Base-by-base conservation (phyloP, 1,284 basidiomycete species). In the Cutaneotrichosporon sp. region DNA sequence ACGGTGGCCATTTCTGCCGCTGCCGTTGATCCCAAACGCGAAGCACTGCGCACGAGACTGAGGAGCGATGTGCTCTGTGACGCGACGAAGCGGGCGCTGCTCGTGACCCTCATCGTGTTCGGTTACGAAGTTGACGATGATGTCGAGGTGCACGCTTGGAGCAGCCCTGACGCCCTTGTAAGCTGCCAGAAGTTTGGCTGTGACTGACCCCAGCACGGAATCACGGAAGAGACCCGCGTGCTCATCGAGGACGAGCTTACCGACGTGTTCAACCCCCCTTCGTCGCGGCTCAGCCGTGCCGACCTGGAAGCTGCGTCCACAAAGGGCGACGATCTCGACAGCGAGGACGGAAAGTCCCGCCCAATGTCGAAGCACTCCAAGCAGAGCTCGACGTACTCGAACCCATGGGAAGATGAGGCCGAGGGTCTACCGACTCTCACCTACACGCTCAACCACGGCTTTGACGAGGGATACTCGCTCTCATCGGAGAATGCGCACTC, bases 241-340 rank as follows among this genome's bases (percentile, higher is more conserved):
- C 55, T 71, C 31, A 61, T 72, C 19, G 68, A 72, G 41, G 60
- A 66, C 19, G 70, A 71, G 49, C 66, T 68, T 43, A 39, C 51
- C 4, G 59, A 64, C 33, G 35, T 70, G 4, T 70, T 70, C 56
- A 57, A 58, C 22, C 67, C 67, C 25, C 16, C 34, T 31, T 20
- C 42, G 19, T 8, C 38, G 41, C 32, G 34, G 8, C 11, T 32
- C n/a, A 22, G 27, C 37, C 34, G 43, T 29, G 17, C 33, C 25
- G 25, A 29, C 14, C 34, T 32, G 19, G 41, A 49, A 12, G 51
- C 47, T 16, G 46, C 47, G 4, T 7, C 24, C n/a, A 24, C 27
- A 19, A 31, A 35, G 32, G 47, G 29, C 24, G 54, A 48, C 14
- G 42, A 51, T 3, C 22, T 35, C 11, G 20, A 45, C 20, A 20